Evolutionary conservation across 129 eudicot species (phyloP).

Genomic region (Kitagawia praeruptora): DNA sequence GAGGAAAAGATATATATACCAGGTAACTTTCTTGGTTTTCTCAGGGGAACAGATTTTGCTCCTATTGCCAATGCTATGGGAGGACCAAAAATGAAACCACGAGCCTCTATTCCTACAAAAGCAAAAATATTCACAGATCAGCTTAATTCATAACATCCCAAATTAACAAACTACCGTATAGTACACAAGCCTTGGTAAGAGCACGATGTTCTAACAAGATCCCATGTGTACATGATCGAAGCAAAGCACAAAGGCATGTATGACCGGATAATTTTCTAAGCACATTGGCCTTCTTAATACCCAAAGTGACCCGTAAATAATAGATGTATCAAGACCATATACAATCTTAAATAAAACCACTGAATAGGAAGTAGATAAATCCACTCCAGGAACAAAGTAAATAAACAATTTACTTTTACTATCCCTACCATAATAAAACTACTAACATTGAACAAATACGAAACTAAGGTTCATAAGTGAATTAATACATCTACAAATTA

Average conservation of each 20-base stretch:
- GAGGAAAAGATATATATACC: conserved; percentile 32
- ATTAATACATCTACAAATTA: too few relatives aligned
- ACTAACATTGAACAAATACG: not conserved
- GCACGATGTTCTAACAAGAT: not conserved
- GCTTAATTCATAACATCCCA: not conserved
- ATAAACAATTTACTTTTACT: not conserved
- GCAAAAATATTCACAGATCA: not conserved
- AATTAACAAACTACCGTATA: not conserved
- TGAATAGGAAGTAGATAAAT: not conserved
- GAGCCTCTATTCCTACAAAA: conserved; percentile 69
- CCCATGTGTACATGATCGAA: not conserved
- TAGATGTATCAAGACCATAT: not conserved
- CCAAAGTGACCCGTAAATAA: not conserved
- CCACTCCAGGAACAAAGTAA: not conserved
- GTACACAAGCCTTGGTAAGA: not conserved
- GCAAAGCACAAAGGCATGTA: not conserved
- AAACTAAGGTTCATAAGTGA: too few relatives aligned
- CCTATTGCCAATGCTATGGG: conserved; percentile 89
- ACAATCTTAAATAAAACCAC: not conserved
- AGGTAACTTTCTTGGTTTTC: conserved; percentile 79
- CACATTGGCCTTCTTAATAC: not conserved
- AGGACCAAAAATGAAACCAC: conserved; percentile 87
- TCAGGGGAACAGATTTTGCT: conserved; percentile 81
- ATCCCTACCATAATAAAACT: not conserved
- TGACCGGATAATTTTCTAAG: not conserved